phyloP scores from a whole-genome alignment of 768 basidiomycete species.

The Cystofilobasidium macerans region DNA sequence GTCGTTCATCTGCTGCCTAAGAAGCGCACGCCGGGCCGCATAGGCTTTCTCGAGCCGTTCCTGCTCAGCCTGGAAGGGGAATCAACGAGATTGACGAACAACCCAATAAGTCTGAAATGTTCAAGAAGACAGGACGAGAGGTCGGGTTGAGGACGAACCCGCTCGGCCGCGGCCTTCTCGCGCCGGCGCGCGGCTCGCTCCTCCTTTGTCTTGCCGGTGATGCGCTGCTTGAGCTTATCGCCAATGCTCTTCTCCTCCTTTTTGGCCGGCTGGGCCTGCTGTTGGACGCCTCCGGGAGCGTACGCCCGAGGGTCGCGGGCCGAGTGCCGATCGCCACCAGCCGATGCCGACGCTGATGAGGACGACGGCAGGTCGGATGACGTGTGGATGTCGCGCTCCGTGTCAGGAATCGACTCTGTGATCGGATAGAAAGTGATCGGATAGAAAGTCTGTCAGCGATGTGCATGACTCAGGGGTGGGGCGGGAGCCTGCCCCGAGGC shows the following conservation, averaged over 20 bases:
- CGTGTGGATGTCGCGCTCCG: conserved; percentile 33
- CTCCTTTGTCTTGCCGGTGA: conserved; percentile 51
- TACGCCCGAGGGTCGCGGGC: neutral
- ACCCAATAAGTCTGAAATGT: neutral
- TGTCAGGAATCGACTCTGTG: conserved; percentile 49
- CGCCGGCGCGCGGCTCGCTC: conserved; percentile 40
- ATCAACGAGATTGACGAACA: no score
- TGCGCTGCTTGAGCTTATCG: conserved; percentile 52
- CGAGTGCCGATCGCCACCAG: neutral
- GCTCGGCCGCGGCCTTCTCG: conserved; percentile 37
- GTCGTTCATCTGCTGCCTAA: conserved; percentile 5
- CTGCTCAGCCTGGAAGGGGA: conserved; percentile 10
- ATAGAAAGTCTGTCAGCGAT: no score
- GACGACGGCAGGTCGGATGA: neutral
- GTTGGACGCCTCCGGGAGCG: neutral
- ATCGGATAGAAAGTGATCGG: no score
- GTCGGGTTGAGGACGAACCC: neutral
- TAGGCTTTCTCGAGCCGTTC: conserved; percentile 11
- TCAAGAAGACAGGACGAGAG: neutral
- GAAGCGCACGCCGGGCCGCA: conserved; percentile 17
- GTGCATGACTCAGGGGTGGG: no score
- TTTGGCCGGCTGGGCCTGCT: neutral
- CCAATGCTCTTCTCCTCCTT: conserved; percentile 43
- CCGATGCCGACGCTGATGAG: neutral
- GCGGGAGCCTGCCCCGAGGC: no score